Base-by-base conservation (phyloP, 768 basidiomycete genomes). In the Rhodosporidiobolus odoratus region DNA sequence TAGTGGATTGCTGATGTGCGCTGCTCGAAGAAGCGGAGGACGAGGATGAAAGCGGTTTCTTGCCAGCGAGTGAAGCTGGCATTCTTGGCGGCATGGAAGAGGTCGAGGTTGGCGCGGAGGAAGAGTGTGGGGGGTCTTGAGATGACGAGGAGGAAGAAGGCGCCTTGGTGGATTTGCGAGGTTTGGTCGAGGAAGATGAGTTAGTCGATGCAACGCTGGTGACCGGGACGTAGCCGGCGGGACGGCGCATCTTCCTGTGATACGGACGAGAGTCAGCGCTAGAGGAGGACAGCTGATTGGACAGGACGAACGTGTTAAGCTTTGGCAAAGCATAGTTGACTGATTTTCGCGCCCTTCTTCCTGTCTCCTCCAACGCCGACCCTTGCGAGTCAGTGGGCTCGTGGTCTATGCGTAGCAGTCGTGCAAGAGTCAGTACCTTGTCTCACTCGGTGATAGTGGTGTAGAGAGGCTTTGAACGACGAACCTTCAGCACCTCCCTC, bases 291-390 rank as follows among this genome's bases (percentile, higher is more conserved):
- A 23, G 25, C 10, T 27, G 19, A 27, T 2, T 19, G 35, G n/a
- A 37, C 21, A 2, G 38, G 8, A 72, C 76, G 19, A 27, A 75
- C 75, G 73, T 76, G 53, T 74, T 73, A 32, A 77, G 71, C 61
- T 74, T 76, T 2, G 76, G 76, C 58, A 76, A 30, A 1, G 75
- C 75, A 41, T 77, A 78, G 54, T 73, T 76, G 65, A 78, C 77
- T 19, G 62, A 54, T 48, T 72, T 75, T 37, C 74, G 65, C 13
- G 74, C 77, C 47, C 75, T 57, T 21, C 76, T 52, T 21, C 65
- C 68, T 16, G 53, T 34, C 6, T 59, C 58, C 13, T 41, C 48
- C 6, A 53, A 47, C 4, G 23, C 47, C 34, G 43, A 38, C 21
- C 27, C 23, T 38, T 47, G 47, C 62, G 62, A 40, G 23, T 56